phyloP scores from a whole-genome alignment of 495 filamentous ascomycete genomes.

The Cryomyces minteri region DNA sequence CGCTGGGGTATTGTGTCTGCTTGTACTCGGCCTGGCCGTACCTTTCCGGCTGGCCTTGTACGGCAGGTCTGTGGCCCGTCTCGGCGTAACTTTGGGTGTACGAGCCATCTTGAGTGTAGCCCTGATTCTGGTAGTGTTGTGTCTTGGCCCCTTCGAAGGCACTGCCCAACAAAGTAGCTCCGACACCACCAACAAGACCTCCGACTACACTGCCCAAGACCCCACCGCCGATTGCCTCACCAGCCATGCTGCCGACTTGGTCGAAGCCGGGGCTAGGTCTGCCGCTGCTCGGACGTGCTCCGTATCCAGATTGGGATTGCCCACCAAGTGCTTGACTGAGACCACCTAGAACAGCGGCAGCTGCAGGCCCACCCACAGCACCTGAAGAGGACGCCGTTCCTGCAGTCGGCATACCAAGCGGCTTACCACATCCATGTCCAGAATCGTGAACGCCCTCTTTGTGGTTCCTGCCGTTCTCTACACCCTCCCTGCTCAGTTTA shows the following conservation, averaged over 20 bases:
- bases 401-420: conserved; percentile 34
- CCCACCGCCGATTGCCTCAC: conserved; percentile 23
- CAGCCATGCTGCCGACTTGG: conserved; percentile 11
- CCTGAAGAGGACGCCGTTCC: conserved; percentile 22
- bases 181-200: conserved; percentile 24
- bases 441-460: conserved; percentile 67
- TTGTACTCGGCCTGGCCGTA: conserved; percentile 30
- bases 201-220: conserved; percentile 25
- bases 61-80: conserved; percentile 19
- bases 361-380: conserved; percentile 11
- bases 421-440: conserved; percentile 71
- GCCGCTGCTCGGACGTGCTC: conserved; percentile 2
- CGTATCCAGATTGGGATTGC: neutral
- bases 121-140: conserved; percentile 20
- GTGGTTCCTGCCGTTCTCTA: conserved; percentile 58
- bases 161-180: conserved; percentile 13
- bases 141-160: conserved; percentile 25
- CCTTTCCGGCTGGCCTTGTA: conserved; percentile 14
- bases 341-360: conserved; percentile 3
- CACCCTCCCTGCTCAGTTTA: conserved; percentile 59
- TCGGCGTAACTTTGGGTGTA: conserved; percentile 25
- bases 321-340: conserved; percentile 2
- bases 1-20: conserved; percentile 23
- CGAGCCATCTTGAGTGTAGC: conserved; percentile 20
- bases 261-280: conserved; percentile 13